Evolutionary conservation across 2,329 filamentous ascomycete species (phyloP).

Genomic region (Clarireedia monteithiana): DNA sequence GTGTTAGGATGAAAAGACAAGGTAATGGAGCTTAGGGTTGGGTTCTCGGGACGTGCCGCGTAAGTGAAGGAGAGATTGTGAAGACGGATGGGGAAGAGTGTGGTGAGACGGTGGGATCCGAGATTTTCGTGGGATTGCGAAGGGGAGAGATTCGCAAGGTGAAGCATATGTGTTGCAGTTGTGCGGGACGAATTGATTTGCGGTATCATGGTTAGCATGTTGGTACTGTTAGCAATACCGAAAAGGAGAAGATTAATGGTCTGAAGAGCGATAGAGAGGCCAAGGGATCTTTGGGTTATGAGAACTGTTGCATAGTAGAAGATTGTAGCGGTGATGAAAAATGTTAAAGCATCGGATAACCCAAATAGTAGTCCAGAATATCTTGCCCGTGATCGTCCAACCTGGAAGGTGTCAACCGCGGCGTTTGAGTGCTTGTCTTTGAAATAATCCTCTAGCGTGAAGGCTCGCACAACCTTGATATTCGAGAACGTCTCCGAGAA

Average conservation of each 20-base stretch:
- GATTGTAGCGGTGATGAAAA: conserved; percentile 67
- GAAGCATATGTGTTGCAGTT: conserved; percentile 64
- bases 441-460: conserved; percentile 70
- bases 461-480: conserved; percentile 67
- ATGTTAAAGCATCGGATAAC: conserved; percentile 63
- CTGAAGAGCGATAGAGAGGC: conserved; percentile 55
- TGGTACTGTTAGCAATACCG: conserved; percentile 64
- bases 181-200: conserved; percentile 70
- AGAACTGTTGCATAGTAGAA: conserved; percentile 76
- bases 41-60: conserved; percentile 43
- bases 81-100: conserved; percentile 43
- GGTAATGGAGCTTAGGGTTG: conserved; percentile 57
- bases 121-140: conserved; percentile 19
- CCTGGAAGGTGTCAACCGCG: conserved; percentile 42
- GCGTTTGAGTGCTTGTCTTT: conserved; percentile 50
- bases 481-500: conserved; percentile 71
- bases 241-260: conserved; percentile 82
- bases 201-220: conserved; percentile 66
- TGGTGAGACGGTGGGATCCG: conserved; percentile 41
- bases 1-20: conserved; percentile 55
- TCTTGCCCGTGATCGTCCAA: conserved; percentile 58
- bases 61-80: conserved; percentile 64
- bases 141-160: conserved; percentile 53
- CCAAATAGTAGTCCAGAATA: conserved; percentile 69
- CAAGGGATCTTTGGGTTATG: conserved; percentile 41